A percentile compares a stretch with the other conserved stretches of the same genome.
These are phyloP conservation scores for Cantharellus anzutake DNA, from an alignment of 768 basidiomycete species.

Conservation along the genomic window DNA sequence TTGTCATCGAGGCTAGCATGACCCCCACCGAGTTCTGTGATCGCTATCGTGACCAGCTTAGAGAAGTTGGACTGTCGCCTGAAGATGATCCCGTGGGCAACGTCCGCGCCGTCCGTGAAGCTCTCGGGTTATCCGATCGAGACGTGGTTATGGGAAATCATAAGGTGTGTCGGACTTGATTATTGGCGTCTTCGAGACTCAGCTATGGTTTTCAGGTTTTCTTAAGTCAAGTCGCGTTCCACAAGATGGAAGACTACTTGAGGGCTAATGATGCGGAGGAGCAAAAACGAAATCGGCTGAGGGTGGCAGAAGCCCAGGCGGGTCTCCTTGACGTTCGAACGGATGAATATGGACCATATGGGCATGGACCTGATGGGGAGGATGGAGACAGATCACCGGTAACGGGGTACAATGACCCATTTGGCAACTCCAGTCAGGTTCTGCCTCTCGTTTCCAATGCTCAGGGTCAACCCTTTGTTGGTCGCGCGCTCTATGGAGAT, in stretches of 20 bases:
- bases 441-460: conserved; percentile 73
- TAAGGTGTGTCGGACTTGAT: conserved; percentile 36
- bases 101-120: conserved; percentile 22
- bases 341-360: conserved; percentile 68
- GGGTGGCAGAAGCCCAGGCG: conserved; percentile 50
- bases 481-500: conserved; percentile 19
- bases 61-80: conserved; percentile 34
- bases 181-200: conserved; percentile 1
- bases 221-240: conserved; percentile 72
- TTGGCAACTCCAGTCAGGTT: conserved; percentile 40
- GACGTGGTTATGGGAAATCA: conserved; percentile 69
- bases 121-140: conserved; percentile 37
- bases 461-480: conserved; percentile 32
- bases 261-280: conserved; percentile 74
- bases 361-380: neutral
- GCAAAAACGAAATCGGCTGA: conserved; percentile 57
- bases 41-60: conserved; percentile 55
- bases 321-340: conserved; percentile 36
- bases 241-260: conserved; percentile 70
- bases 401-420: conserved; percentile 28
- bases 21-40: conserved; percentile 72
- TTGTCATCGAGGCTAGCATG: conserved; percentile 70
- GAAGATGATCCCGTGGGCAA: conserved; percentile 42
- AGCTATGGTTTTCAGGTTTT: conserved; percentile 40
- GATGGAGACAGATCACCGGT: conserved; percentile 1